Evolutionary conservation across 441 rosid genomes (phyloP), one percentile per base, ranked within the genome.

Genomic region (Raphanus hybrid): DNA sequence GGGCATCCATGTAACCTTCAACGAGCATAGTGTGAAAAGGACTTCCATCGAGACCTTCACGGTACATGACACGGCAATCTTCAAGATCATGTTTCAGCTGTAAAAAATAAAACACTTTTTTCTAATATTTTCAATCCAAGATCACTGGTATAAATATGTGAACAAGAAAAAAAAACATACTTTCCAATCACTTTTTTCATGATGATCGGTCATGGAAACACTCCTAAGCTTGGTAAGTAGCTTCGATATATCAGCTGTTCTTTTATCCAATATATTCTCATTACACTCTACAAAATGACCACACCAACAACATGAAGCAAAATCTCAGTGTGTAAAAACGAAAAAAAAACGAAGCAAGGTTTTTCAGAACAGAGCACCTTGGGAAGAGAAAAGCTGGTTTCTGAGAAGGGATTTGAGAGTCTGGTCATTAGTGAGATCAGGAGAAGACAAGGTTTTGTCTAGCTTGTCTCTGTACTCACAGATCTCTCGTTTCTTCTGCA

Each of bases 1-100:
- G 90, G n/a, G 90, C 99, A 62, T 96, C 98, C 12, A 96, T 85
- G 82, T 87, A 96, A 82, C 99, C 99, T 88, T 96, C 99, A 54
- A 86, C 98, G 26, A 96, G 99, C 78, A 96, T 77, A 0, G 91
- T 86, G 60, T 96, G 97, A 85, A 88, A 86, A 9, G 97, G 97
- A 81, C 91, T 88, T 39, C 97, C 98, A 29, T 86, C 81, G 3
- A 90, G 90, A 67, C 99, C 99, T 87, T 88, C 97, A 71, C 94
- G 93, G 80, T 94, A 94, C 99, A 96, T 96, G 50, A 96, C 97
- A 59, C 98, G 91, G 39, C 82, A 90, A 77, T 94, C 99, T 84
- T 94, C 96, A 76, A 71, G 85, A 62, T 92, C 97, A 14, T 90
- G 92, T 85, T 93, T 91, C 66, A 96, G 80, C 99, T 96, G 88